phyloP scores from a whole-genome alignment of 805 yeast species.

The Pichia nanzhaoensis region DNA sequence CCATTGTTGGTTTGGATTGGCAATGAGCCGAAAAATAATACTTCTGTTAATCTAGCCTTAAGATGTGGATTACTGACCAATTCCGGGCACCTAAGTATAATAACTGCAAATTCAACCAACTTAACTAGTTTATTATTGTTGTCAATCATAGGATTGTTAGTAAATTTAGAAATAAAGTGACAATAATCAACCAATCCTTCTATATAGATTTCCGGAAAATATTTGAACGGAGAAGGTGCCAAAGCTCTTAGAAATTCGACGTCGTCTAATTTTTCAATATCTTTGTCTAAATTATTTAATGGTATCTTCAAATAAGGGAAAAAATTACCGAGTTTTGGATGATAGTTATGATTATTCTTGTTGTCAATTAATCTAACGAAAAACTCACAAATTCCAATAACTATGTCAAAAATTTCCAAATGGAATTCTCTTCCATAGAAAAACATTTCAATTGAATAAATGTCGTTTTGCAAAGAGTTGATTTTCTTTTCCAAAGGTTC shows the following conservation, averaged over 20 bases:
- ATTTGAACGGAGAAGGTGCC: slow-evolving; percentile 72
- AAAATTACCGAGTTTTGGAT: slow-evolving; percentile 29
- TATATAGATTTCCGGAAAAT: slow-evolving; percentile 75
- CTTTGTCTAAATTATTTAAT: slow-evolving; percentile 50
- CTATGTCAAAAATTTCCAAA: slow-evolving; percentile 64
- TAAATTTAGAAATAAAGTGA: slow-evolving; percentile 50
- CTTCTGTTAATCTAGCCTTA: slow-evolving; percentile 76
- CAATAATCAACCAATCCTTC: slow-evolving; percentile 77
- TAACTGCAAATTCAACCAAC: slow-evolving; percentile 66
- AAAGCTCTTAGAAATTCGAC: slow-evolving; percentile 59
- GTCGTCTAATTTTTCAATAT: slow-evolving; percentile 66
- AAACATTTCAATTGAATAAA: slow-evolving; percentile 57
- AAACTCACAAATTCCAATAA: slow-evolving; percentile 70
- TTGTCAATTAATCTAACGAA: slow-evolving; percentile 72
- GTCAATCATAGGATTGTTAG: slow-evolving; percentile 49
- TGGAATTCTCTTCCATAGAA: slow-evolving; percentile 53
- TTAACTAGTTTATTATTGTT: slow-evolving; percentile 45
- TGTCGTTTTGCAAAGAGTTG: slow-evolving; percentile 35
- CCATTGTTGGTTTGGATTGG: slow-evolving; percentile 41
- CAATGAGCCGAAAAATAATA: slow-evolving; percentile 67
- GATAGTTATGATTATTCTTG: slow-evolving; percentile 43
- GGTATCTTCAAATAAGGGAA: slow-evolving; percentile 41
- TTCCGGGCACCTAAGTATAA: slow-evolving; percentile 77
- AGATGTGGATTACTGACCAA: slow-evolving; percentile 87
- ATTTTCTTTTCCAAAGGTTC: slow-evolving; percentile 30